Conservation (phyloP, 805 yeast genomes). For the Ogataea methanolica region DNA sequence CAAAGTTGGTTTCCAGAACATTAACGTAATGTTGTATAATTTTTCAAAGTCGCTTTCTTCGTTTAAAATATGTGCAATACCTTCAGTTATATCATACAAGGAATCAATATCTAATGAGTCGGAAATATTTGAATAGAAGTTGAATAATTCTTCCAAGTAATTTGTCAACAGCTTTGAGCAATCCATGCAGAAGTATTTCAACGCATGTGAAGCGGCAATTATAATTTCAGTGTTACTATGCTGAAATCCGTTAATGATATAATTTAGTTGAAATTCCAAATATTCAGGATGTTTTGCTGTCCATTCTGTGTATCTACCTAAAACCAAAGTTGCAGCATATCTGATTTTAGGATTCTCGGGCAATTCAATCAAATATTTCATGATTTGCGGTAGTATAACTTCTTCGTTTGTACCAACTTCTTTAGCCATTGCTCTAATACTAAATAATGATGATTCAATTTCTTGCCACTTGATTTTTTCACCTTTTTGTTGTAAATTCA, state of each 20-base stretch:
- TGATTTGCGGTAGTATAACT: slow-evolving; percentile 68
- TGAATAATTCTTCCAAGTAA: slow-evolving; percentile 69
- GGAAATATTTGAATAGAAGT: slow-evolving; percentile 58
- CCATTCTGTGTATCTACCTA: slow-evolving; percentile 98
- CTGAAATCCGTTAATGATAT: slow-evolving; percentile 73
- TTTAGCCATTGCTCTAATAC: slow-evolving; percentile 91
- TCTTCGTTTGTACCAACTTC: slow-evolving; percentile 67
- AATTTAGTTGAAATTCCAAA: slow-evolving; percentile 77
- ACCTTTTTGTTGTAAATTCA: slow-evolving; percentile 31
- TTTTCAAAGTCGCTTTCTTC: slow-evolving; percentile 49
- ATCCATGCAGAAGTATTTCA: slow-evolving; percentile 92
- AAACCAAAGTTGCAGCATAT: slow-evolving; percentile 87
- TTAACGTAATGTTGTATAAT: slow-evolving; percentile 47
- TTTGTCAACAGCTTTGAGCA: slow-evolving; percentile 64
- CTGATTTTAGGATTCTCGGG: slow-evolving; percentile 86
- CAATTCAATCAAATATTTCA: slow-evolving; percentile 60
- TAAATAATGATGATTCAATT: slow-evolving; percentile 84
- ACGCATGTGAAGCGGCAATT: slow-evolving; percentile 87
- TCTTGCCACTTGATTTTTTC: slow-evolving; percentile 66
- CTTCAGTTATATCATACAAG: slow-evolving; percentile 78
- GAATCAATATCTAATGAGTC: slow-evolving; percentile 62
- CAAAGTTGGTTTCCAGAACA: slow-evolving; percentile 66
- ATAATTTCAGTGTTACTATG: slow-evolving; percentile 34
- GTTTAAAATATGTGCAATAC: slow-evolving; percentile 76
- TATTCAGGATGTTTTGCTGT: slow-evolving; percentile 80